Conservation (phyloP, 139 green algal genomes). For the Chlorella sp. region DNA sequence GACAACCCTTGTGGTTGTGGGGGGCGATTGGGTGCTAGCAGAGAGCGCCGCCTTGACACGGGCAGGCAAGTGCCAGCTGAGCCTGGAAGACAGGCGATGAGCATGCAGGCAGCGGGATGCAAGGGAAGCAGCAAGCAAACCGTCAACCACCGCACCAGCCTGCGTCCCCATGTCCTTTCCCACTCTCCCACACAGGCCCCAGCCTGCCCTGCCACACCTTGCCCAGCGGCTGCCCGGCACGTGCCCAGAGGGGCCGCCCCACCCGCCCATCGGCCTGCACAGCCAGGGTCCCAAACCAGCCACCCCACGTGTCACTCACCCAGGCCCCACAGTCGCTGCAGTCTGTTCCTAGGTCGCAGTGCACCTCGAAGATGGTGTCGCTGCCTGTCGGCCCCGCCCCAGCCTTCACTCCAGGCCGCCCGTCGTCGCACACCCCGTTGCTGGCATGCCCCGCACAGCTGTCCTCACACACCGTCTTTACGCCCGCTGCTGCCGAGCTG, state of each 20-base stretch:
- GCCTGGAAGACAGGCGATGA: too few relatives aligned
- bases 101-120: too few relatives aligned
- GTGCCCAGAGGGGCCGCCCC: background rate
- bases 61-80: too few relatives aligned
- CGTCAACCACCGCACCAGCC: too few relatives aligned
- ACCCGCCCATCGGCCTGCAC: background rate
- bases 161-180: too few relatives aligned
- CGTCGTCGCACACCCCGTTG: constrained; percentile 34
- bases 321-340: constrained; percentile 78
- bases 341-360: constrained; percentile 85
- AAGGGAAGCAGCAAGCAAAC: background rate
- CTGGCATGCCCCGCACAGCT: background rate
- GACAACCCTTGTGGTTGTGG: too few relatives aligned
- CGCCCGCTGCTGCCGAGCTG: background rate
- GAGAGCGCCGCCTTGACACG: too few relatives aligned
- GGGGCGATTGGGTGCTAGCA: too few relatives aligned
- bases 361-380: constrained; percentile 30
- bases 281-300: too few relatives aligned
- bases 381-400: background rate
- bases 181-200: too few relatives aligned
- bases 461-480: constrained; percentile 26
- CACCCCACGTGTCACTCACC: background rate
- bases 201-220: too few relatives aligned
- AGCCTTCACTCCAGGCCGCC: background rate
- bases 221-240: background rate